A percentile compares a stretch with the other conserved stretches of the same genome.
phyloP scores from a whole-genome alignment of 2,329 filamentous ascomycete species.

The Boeremia lycopersici region DNA sequence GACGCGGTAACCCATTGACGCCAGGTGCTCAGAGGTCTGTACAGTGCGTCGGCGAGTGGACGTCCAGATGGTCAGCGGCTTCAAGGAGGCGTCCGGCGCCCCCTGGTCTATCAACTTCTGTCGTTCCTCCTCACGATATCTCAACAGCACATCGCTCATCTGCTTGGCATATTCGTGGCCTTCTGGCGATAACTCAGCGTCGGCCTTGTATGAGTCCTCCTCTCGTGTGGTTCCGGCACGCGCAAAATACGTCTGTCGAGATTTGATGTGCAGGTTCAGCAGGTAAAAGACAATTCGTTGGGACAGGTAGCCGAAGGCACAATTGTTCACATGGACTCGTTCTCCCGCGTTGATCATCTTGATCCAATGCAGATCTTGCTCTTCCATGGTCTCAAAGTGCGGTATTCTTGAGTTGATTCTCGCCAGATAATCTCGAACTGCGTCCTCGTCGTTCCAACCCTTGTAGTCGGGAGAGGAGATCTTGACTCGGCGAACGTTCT shows the following conservation, averaged over 20 bases:
- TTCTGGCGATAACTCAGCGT: slow-evolving; percentile 80
- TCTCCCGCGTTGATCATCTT: slow-evolving; percentile 99
- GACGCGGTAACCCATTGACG: slow-evolving; percentile 79
- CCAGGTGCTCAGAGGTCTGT: slow-evolving; percentile 85
- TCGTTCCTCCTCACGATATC: slow-evolving; percentile 82
- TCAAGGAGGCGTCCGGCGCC: slow-evolving; percentile 70
- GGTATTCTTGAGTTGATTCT: slow-evolving; percentile 93
- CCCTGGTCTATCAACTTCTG: slow-evolving; percentile 71
- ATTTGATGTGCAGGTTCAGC: slow-evolving; percentile 96
- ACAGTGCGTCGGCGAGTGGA: slow-evolving; percentile 89
- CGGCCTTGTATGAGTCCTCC: slow-evolving; percentile 89
- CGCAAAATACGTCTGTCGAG: slow-evolving; percentile 89
- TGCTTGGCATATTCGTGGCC: slow-evolving; percentile 75
- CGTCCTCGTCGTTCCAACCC: slow-evolving; percentile 89
- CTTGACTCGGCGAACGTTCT: slow-evolving; percentile 96
- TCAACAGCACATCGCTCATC: slow-evolving; percentile 76
- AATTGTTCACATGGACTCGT: slow-evolving; percentile 93
- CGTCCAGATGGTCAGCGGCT: slow-evolving; percentile 90
- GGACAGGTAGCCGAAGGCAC: slow-evolving; percentile 93
- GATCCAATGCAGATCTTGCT: slow-evolving; percentile 92
- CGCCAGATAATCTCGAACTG: slow-evolving; percentile 86
- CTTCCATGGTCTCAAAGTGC: slow-evolving; percentile 95
- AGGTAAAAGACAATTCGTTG: slow-evolving; percentile 98
- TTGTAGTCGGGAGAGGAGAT: slow-evolving; percentile 97
- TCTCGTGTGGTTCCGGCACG: slow-evolving; percentile 84